Base-by-base conservation (phyloP, 345 rosid species). In the Gossypium herbaceum region DNA sequence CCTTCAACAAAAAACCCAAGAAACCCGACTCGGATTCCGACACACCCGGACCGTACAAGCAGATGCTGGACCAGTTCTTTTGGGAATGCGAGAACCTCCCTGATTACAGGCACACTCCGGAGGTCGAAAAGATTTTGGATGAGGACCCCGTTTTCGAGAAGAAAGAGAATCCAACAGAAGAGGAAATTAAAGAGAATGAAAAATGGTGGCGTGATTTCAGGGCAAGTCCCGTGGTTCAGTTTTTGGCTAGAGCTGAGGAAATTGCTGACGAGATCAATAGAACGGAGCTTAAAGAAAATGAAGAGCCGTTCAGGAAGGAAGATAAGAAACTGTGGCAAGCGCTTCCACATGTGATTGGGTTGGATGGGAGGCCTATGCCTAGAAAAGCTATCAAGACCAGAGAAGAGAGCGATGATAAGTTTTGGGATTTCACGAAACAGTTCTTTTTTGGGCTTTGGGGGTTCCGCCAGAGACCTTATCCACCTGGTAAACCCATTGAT, bases 361-460 rank as follows among this genome's bases (percentile, higher is more conserved):
- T 78, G 22, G 98, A 94, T 48, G 96, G 98, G 19, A 79, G 98
- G 81, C 98, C 93, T 0, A 89, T 94, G 93, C 97, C 98, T 0
- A 83, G 97, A 73, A 92, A 92, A 84, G 88, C 94, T 3, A 92
- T 89, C 1, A 89, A 83, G 77, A 80, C 93, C 2, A 88, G 71
- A 73, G 73, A 87, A 77, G 93, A 92, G 86, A 89, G 94, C 71
- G 98, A 94, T 76, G 84, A 90, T 72, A 94, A 94, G 88, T 94
- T 94, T 79, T 92, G 96, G 94, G 97, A 92, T 86, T 94, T 92
- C 75, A 78, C 87, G 71, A 85, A 81, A 78, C 93, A 94, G 87
- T 92, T 94, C 79, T 83, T 84, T 59, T 90, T 94, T 19, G 96
- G 98, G 1, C 93, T 94, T 8, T 92, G 97, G 98, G 98, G 98